A percentile compares a stretch with the other conserved stretches of the same genome.
Evolutionary conservation across 2,329 filamentous ascomycete genomes (phyloP).

Genomic region (Penicillium sp.): DNA sequence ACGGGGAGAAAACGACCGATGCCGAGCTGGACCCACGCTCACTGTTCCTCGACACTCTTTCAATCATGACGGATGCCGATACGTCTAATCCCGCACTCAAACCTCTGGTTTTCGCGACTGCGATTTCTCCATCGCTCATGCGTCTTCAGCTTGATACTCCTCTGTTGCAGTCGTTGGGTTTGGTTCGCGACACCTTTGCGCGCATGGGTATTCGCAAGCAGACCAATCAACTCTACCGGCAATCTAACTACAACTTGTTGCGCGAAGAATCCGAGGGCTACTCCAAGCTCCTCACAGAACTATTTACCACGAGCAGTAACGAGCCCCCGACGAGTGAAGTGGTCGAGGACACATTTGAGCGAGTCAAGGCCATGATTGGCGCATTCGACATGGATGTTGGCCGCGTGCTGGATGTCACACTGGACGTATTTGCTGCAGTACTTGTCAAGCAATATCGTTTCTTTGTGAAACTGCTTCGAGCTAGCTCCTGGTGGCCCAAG

Average conservation of each 20-base stretch:
- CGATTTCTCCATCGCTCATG: constrained; percentile 68
- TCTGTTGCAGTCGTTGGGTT: constrained; percentile 69
- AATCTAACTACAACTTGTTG: constrained; percentile 93
- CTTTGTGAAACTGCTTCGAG: constrained; percentile 86
- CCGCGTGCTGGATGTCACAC: constrained; percentile 85
- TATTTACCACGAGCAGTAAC: constrained; percentile 81
- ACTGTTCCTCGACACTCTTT: constrained; percentile 78
- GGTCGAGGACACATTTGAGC: constrained; percentile 82
- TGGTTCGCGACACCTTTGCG: constrained; percentile 81
- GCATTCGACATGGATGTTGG: constrained; percentile 97
- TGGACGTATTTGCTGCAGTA: constrained; percentile 91
- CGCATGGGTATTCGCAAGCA: constrained; percentile 82
- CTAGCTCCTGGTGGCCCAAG: constrained; percentile 95
- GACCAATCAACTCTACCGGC: constrained; percentile 89
- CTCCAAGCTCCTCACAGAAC: constrained; percentile 90
- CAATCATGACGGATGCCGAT: constrained; percentile 72
- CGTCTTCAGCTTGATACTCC: constrained; percentile 78
- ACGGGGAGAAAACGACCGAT: constrained; percentile 39
- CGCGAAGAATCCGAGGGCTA: constrained; percentile 96
- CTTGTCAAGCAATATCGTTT: constrained; percentile 91
- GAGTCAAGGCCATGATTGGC: constrained; percentile 89
- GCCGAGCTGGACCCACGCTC: constrained; percentile 59
- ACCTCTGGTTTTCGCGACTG: constrained; percentile 68
- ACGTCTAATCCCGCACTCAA: constrained; percentile 58
- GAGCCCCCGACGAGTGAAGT: constrained; percentile 70